Base-by-base conservation (phyloP, 1,284 basidiomycete genomes). In the Meira miltonrushii region DNA sequence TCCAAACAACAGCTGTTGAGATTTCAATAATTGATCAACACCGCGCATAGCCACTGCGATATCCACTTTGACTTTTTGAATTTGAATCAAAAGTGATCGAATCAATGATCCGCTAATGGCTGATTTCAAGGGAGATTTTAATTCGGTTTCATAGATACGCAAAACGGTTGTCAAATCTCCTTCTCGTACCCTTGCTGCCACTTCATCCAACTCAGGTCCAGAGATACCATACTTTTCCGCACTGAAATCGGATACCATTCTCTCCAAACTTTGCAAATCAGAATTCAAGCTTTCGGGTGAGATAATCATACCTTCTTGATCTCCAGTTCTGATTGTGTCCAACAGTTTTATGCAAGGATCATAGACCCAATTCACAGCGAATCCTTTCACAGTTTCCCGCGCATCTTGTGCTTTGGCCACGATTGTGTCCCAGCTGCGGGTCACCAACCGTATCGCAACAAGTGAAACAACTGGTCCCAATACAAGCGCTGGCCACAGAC, bases 1-100 rank as follows among this genome's bases (percentile, higher is more conserved):
- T 1, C 90, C 94, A 71, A 98, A 97, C 1, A 95, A 95, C 37
- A 98, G 83, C 78, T 96, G 91, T 79, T 98, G 94, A 1, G 90
- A 92, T 70, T 88, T 90, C 64, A 98, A 85, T 54, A 98, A 82
- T 74, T 88, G 90, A 80, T 98, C 94, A 66, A 96, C 88, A 54
- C 90, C 87, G 56, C 85, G 80, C 72, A 96, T 81, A 28, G 90
- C 84, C 81, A 94, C 85, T 69, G 92, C 89, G 55, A 97, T 85
- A 78, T 98, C 94, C 59, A 91, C 92, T 83, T 97, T 97, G 59
- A 92, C 90, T 79, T 97, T 98, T 74, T 98, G 94, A 1, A 96
- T 84, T 77, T 97, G 94, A 57, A 98, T 89, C 60, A 98, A 86
- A 38, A 93, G 80, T 0, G 90, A 88, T 41, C 94, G 84, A 25